Conservation (phyloP, 2,329 filamentous ascomycete genomes). For the Pseudogymnoascus sp. region DNA sequence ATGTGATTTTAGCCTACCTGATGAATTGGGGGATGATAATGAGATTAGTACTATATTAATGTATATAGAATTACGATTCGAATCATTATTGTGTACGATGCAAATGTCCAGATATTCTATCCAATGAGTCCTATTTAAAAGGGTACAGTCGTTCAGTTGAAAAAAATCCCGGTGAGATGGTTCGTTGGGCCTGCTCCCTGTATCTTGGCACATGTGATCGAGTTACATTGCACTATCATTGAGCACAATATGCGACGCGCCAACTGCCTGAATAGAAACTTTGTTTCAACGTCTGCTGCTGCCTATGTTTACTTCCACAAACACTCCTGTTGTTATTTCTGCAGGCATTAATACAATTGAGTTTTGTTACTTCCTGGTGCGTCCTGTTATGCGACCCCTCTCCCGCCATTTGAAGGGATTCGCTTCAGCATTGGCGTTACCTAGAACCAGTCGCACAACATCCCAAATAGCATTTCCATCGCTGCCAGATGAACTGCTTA, state of each 20-base stretch:
- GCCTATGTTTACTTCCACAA: not conserved
- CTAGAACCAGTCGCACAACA: not conserved
- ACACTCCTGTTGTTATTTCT: not conserved
- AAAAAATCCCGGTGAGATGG: not conserved
- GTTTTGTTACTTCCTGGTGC: not conserved
- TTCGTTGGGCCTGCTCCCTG: not conserved
- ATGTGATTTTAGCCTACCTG: not conserved
- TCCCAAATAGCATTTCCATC: not conserved
- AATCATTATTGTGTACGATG: not conserved
- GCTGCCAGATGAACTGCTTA: not conserved
- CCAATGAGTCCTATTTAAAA: not conserved
- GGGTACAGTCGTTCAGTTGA: not conserved
- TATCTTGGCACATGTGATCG: not conserved
- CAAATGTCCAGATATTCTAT: not conserved
- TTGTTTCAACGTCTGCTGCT: not conserved
- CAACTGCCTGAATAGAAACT: not conserved
- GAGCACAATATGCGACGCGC: not conserved
- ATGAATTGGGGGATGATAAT: not conserved
- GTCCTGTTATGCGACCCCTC: not conserved
- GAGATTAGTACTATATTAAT: constrained; percentile 2
- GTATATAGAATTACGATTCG: not conserved
- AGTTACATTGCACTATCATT: not conserved
- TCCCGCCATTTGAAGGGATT: not conserved
- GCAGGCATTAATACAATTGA: not conserved
- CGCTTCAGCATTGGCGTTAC: not conserved